phyloP scores from a whole-genome alignment of 805 yeast genomes.

The Zygotorulaspora florentina region DNA sequence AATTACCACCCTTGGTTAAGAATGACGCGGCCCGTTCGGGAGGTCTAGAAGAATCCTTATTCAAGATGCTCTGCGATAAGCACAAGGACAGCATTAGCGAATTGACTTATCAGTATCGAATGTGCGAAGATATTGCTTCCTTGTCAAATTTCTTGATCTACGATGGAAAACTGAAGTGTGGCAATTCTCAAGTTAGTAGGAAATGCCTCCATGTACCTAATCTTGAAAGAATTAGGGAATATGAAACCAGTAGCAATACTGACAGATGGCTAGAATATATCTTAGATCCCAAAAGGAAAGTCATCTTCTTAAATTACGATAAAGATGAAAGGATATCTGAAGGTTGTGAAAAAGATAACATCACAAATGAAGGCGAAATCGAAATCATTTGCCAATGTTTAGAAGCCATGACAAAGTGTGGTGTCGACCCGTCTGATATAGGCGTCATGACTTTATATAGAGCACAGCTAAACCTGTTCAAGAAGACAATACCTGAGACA shows the following conservation, averaged over 20 bases:
- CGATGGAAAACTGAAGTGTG: conserved; percentile 72
- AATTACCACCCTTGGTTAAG: conserved; percentile 82
- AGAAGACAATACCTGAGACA: conserved; percentile 23
- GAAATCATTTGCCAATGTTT: conserved; percentile 59
- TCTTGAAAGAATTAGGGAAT: conserved; percentile 17
- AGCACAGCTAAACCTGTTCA: conserved; percentile 62
- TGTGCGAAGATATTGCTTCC: conserved; percentile 85
- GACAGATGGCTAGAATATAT: conserved; percentile 54
- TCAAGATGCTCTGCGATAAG: conserved; percentile 63
- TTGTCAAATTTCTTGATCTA: conserved; percentile 78
- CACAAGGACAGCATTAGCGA: conserved; percentile 76
- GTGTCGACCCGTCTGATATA: conserved; percentile 54
- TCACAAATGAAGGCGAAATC: conserved; percentile 73
- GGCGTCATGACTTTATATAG: conserved; percentile 91
- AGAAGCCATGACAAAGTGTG: conserved; percentile 51
- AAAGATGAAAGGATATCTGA: conserved; percentile 41
- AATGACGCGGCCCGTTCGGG: conserved; percentile 59
- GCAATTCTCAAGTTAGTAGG: conserved; percentile 56
- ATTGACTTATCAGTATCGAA: conserved; percentile 79
- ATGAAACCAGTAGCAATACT: background rate
- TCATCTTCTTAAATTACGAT: conserved; percentile 80
- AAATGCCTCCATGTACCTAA: conserved; percentile 51
- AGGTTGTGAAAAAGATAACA: conserved; percentile 64
- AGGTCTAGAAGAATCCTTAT: conserved; percentile 65
- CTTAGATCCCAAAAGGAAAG: conserved; percentile 53